Evolutionary conservation across 768 basidiomycete species (phyloP).

Genomic region (Leucosporidium yakuticum): DNA sequence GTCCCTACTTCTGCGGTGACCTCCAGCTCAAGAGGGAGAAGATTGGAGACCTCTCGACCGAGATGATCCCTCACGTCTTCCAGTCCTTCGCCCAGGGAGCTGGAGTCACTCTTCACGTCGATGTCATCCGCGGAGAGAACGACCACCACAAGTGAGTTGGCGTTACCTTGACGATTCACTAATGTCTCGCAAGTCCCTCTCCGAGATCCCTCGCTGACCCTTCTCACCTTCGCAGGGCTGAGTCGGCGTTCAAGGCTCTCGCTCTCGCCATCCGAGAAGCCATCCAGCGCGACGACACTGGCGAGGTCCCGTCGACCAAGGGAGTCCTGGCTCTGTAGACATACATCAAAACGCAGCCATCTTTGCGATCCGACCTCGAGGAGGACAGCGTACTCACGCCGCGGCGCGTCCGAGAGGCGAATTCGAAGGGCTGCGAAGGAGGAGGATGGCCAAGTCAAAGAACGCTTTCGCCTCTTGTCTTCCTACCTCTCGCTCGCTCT

Average conservation of each 20-base stretch:
- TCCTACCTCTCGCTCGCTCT: too few relatives aligned
- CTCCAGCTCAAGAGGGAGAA: slow-evolving; percentile 82
- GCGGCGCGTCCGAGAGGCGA: too few relatives aligned
- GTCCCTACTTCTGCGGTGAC: slow-evolving; percentile 90
- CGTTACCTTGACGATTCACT: background rate
- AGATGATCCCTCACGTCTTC: slow-evolving; percentile 97
- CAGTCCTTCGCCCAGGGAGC: slow-evolving; percentile 97
- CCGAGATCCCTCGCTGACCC: background rate
- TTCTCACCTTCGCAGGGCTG: slow-evolving; percentile 56
- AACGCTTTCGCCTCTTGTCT: too few relatives aligned
- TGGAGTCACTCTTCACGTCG: slow-evolving; percentile 87
- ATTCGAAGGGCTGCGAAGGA: too few relatives aligned
- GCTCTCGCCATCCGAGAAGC: slow-evolving; percentile 93
- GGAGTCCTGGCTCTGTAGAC: slow-evolving; percentile 61
- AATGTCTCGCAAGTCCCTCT: too few relatives aligned
- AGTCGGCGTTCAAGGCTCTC: slow-evolving; percentile 96
- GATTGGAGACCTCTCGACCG: slow-evolving; percentile 88
- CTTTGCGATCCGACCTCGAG: too few relatives aligned
- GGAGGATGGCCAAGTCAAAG: too few relatives aligned
- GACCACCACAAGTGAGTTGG: slow-evolving; percentile 84
- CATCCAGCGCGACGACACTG: slow-evolving; percentile 78
- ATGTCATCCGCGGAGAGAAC: slow-evolving; percentile 89
- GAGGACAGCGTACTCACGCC: too few relatives aligned
- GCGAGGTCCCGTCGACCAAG: slow-evolving; percentile 93
- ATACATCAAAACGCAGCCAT: background rate